Evolutionary conservation across 2,329 filamentous ascomycete species (phyloP).

Genomic region (Talaromyces sp.): DNA sequence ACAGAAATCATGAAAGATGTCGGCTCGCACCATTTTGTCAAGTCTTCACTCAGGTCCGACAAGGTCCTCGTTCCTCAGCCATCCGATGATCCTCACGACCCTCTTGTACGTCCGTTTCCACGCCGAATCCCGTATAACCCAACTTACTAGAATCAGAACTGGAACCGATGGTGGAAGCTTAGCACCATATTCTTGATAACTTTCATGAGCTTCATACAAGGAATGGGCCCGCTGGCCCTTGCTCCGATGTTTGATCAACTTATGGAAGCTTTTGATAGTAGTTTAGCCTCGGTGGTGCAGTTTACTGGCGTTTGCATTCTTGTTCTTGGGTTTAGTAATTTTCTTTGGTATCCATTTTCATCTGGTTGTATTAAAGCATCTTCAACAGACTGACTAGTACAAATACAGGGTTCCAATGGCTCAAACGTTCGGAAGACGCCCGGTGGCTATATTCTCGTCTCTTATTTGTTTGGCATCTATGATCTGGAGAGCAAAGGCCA

Average conservation of each 20-base stretch:
- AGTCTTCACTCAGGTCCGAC: constrained; percentile 36
- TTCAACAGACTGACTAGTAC: neutral
- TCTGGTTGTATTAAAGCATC: neutral
- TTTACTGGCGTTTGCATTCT: constrained; percentile 55
- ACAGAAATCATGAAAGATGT: constrained; percentile 59
- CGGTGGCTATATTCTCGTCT: constrained; percentile 49
- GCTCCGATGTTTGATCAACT: constrained; percentile 55
- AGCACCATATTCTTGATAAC: constrained; percentile 42
- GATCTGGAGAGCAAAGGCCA: constrained; percentile 56
- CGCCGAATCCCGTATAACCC: neutral
- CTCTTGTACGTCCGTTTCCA: constrained; percentile 25
- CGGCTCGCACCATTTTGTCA: constrained; percentile 60
- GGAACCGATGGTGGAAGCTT: constrained; percentile 45
- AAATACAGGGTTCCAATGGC: constrained; percentile 48
- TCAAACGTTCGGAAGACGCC: constrained; percentile 51
- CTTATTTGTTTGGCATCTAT: constrained; percentile 49
- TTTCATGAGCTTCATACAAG: constrained; percentile 47
- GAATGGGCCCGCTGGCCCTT: constrained; percentile 50
- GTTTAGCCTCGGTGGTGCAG: constrained; percentile 49
- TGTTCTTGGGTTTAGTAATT: constrained; percentile 55
- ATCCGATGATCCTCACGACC: constrained; percentile 42
- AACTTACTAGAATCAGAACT: constrained; percentile 32
- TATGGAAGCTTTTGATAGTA: constrained; percentile 51
- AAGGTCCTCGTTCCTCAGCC: constrained; percentile 50
- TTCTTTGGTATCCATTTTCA: constrained; percentile 45